These are phyloP conservation scores for Solanum hybrid DNA, from an alignment of 305 asterid species.

Conservation along the genomic window DNA sequence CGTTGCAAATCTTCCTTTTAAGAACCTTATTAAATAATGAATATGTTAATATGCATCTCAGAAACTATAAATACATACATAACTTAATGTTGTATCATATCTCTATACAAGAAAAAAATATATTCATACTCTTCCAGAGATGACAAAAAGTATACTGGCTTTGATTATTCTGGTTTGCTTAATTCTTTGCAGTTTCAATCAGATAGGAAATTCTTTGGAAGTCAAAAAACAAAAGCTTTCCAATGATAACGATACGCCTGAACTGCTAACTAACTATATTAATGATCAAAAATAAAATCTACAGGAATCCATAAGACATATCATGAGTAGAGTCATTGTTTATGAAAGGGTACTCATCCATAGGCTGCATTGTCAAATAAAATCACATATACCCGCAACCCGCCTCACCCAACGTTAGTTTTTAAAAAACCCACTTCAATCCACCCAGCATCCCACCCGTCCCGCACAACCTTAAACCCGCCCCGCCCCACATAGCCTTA, in stretches of 20 bases:
- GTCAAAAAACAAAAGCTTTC: background rate
- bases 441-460: too few relatives aligned
- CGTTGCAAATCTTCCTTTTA: too few relatives aligned
- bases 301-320: background rate
- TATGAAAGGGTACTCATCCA: too few relatives aligned
- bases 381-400: too few relatives aligned
- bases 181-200: background rate
- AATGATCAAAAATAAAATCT: background rate
- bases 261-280: background rate
- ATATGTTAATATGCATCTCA: too few relatives aligned
- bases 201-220: background rate
- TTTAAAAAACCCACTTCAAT: too few relatives aligned
- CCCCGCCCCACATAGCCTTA: too few relatives aligned
- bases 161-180: background rate
- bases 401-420: too few relatives aligned
- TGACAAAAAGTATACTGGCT: background rate
- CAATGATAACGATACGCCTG: background rate
- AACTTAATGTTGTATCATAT: background rate
- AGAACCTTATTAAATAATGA: too few relatives aligned
- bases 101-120: background rate
- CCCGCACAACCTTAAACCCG: too few relatives aligned
- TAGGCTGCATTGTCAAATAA: too few relatives aligned
- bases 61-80: background rate
- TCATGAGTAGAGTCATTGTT: too few relatives aligned
- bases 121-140: background rate